Evolutionary conservation across 129 eudicot genomes (phyloP).

Genomic region (Artemisia tridentata): DNA sequence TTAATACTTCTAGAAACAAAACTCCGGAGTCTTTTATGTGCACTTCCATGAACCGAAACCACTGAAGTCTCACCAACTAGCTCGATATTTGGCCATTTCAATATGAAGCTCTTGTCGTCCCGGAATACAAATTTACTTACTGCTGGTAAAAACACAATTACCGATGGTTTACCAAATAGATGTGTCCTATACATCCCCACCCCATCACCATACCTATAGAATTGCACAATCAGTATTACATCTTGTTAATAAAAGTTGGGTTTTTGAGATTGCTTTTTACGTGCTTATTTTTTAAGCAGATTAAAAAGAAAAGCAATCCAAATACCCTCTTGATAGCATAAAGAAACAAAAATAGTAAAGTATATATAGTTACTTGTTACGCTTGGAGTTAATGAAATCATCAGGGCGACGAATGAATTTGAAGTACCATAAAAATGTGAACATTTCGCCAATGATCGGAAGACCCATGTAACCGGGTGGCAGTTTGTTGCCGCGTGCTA

Average conservation of each 20-base stretch:
- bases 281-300: no score
- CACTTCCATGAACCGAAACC: constrained; percentile 41
- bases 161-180: constrained; percentile 50
- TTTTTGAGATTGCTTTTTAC: no score
- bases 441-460: constrained; percentile 56
- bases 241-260: no score
- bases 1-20: constrained; percentile 50
- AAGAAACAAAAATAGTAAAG: no score
- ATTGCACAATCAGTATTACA: not conserved
- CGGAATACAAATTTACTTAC: constrained; percentile 44
- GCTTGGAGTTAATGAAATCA: constrained; percentile 49
- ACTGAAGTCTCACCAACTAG: constrained; percentile 39
- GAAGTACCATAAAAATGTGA: constrained; percentile 56
- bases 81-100: constrained; percentile 42
- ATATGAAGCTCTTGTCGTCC: constrained; percentile 21
- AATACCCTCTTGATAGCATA: no score
- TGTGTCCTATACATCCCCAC: constrained; percentile 48
- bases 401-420: constrained; percentile 52
- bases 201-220: constrained; percentile 51
- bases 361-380: constrained; percentile 32
- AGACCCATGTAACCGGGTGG: constrained; percentile 66
- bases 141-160: constrained; percentile 41
- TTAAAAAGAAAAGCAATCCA: not conserved
- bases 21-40: constrained; percentile 42
- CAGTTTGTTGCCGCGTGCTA: constrained; percentile 31